A percentile compares a stretch with the other conserved stretches of the same genome.
Conservation (phyloP, 805 yeast genomes). For the Nakazawaea anatomiae region DNA sequence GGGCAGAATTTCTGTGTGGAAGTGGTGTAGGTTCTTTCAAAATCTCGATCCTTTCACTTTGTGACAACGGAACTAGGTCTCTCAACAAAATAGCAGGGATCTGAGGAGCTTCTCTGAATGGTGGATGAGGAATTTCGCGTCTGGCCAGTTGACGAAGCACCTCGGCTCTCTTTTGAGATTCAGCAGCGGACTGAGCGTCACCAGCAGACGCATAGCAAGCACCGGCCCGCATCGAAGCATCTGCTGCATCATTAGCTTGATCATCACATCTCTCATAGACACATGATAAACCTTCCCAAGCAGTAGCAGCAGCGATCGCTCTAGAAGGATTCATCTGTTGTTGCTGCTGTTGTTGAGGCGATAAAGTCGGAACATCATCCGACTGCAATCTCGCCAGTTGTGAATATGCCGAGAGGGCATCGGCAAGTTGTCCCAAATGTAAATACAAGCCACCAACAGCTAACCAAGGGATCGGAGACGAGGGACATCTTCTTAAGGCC, state of each 20-base stretch:
- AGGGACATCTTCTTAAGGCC: constrained; percentile 46
- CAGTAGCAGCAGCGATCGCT: constrained; percentile 39
- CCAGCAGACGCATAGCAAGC: constrained; percentile 42
- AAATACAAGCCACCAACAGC: constrained; percentile 59
- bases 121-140: constrained; percentile 39
- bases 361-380: constrained; percentile 22
- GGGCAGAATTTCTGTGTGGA: constrained; percentile 17
- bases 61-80: constrained; percentile 36
- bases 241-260: constrained; percentile 53
- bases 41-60: constrained; percentile 32
- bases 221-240: constrained; percentile 50
- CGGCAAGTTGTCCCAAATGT: constrained; percentile 53
- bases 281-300: constrained; percentile 61
- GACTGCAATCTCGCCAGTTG: constrained; percentile 52
- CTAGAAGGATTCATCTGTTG: constrained; percentile 17
- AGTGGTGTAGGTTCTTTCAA: constrained; percentile 1
- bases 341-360: neutral
- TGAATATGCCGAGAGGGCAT: constrained; percentile 62
- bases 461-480: constrained; percentile 58
- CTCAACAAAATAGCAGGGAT: constrained; percentile 37
- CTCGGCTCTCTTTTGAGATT: constrained; percentile 38
- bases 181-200: constrained; percentile 33
- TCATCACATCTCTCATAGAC: constrained; percentile 61
- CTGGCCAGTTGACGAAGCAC: constrained; percentile 35
- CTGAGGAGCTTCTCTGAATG: constrained; percentile 39